Evolutionary conservation across 2,329 filamentous ascomycete genomes (phyloP), one percentile per base, ranked within the genome.

Genomic region (Hirsutella minnesotensis): DNA sequence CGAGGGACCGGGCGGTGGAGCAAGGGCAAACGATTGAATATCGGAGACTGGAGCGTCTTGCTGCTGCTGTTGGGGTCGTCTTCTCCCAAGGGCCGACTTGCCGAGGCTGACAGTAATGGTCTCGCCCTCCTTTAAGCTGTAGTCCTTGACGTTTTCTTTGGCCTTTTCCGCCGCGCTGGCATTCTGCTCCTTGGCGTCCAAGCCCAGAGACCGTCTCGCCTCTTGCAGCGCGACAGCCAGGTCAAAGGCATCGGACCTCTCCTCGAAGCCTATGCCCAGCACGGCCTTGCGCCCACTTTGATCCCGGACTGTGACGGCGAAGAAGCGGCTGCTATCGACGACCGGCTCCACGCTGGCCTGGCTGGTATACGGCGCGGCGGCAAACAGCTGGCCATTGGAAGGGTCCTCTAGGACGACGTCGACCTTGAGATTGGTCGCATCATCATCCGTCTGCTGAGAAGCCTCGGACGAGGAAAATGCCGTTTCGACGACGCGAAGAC

Each of bases 51-150:
- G 21, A 3, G 24, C 18, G 8, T 24, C 34, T 9, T n/a, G 21
- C 15, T 15, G 34, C 18, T 46, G 42, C 31, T 46, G 45, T 39
- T 63, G 57, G 50, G 56, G 57, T 53, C 58, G 69, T 51, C 76
- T 69, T 51, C 70, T 62, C 15, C 69, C 70, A 46, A 74, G 69
- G 49, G 69, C 69, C 39, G 62, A 62, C 30, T 69, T 73, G 19
- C 78, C 77, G 4, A 92, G 72, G 58, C 84, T 86, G 49, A 94
- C 80, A 20, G 81, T 86, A 52, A 94, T 94, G 16, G 84, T 94
- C 70, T 95, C 83, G 10, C 87, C 87, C 46, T 89, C 86, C 61
- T 94, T 94, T 49, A 95, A 61, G 54, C 84, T 89, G 56, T 87
- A 88, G 56, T 94, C 87, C 50, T 75, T 77, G 2, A 48, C 47